phyloP scores from a whole-genome alignment of 2,329 filamentous ascomycete genomes.

The Ophiostoma montium region DNA sequence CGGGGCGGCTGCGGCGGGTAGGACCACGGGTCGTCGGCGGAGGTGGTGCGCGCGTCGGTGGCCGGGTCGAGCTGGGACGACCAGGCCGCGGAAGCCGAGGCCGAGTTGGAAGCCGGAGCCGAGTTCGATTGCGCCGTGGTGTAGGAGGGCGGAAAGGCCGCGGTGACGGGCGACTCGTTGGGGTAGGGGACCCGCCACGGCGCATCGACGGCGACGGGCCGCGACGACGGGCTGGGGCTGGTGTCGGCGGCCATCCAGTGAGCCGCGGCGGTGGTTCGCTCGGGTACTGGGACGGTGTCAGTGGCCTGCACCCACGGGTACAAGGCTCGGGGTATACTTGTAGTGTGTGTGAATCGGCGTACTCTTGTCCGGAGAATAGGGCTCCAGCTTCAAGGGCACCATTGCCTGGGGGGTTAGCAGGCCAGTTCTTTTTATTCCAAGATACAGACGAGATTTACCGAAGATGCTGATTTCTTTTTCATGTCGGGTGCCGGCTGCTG shows the following conservation, averaged over 20 bases:
- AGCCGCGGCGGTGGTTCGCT: conserved; percentile 16
- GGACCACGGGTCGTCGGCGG: conserved; percentile 31
- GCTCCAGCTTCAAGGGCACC: conserved; percentile 28
- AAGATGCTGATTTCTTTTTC: conserved; percentile 28
- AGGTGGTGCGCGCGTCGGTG: conserved; percentile 18
- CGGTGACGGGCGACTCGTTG: conserved; percentile 35
- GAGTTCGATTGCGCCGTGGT: conserved; percentile 24
- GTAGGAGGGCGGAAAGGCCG: conserved; percentile 32
- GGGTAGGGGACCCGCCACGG: conserved; percentile 37
- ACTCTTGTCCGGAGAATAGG: conserved; percentile 30
- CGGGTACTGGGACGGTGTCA: conserved; percentile 12
- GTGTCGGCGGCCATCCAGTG: conserved; percentile 33
- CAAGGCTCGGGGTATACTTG: no score
- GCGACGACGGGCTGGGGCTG: conserved; percentile 26
- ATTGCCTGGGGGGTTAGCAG: conserved; percentile 21
- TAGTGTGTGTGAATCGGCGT: no score
- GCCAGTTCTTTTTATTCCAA: no score
- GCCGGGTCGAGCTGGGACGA: conserved; percentile 24
- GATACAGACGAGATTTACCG: conserved; percentile 17
- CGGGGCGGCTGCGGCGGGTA: conserved; percentile 18
- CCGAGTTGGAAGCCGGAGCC: no score
- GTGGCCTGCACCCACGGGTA: no score
- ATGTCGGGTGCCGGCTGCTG: conserved; percentile 45
- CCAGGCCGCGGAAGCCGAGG: conserved; percentile 28
- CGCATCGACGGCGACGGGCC: conserved; percentile 25